Conservation (phyloP, 2,329 filamentous ascomycete species). For the Talaromyces pinophilus region DNA sequence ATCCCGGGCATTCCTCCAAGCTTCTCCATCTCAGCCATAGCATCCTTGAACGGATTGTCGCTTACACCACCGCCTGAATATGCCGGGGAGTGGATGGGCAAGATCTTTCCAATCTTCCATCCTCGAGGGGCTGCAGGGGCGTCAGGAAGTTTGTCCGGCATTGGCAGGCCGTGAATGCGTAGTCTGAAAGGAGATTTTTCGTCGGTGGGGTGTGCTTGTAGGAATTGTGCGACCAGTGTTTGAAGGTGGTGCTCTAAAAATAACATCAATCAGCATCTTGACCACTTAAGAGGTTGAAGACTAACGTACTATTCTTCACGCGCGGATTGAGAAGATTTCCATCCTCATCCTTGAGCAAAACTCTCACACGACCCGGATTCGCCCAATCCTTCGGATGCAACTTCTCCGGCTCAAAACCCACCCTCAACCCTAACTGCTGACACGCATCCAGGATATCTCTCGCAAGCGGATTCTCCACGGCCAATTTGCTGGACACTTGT, state of each 20-base stretch:
- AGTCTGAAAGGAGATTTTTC: conserved; percentile 70
- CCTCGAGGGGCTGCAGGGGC: conserved; percentile 76
- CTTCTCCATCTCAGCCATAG: conserved; percentile 87
- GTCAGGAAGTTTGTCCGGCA: conserved; percentile 67
- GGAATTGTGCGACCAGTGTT: conserved; percentile 72
- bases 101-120: conserved; percentile 82
- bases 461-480: conserved; percentile 82
- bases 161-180: conserved; percentile 71
- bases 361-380: conserved; percentile 86
- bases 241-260: conserved; percentile 77
- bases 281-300: neutral
- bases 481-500: conserved; percentile 70
- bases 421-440: conserved; percentile 60
- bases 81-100: conserved; percentile 85
- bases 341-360: conserved; percentile 64
- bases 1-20: conserved; percentile 46
- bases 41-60: conserved; percentile 93
- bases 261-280: neutral
- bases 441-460: conserved; percentile 87
- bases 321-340: conserved; percentile 52
- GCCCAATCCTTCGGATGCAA: conserved; percentile 96
- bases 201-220: conserved; percentile 75
- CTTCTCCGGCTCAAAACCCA: conserved; percentile 88
- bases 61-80: conserved; percentile 90
- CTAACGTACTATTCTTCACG: conserved; percentile 63